Evolutionary conservation across 176 grass and related monocot genomes (phyloP).

Genomic region (Hyparrhenia diplandra): DNA sequence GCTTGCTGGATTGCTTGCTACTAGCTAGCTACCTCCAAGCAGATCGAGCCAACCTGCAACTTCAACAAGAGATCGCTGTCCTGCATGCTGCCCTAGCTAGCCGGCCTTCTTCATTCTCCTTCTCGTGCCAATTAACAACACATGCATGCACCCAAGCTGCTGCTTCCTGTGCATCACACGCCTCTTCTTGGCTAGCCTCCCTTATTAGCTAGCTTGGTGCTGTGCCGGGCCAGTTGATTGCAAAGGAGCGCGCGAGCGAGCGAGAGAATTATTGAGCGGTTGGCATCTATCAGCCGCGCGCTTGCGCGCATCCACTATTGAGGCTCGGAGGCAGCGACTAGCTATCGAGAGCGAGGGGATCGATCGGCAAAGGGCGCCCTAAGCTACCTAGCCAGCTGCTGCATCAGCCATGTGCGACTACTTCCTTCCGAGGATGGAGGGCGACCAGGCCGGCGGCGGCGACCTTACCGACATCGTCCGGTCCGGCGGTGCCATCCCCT

Average conservation of each 20-base stretch:
- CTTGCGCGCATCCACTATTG: slow-evolving; percentile 34
- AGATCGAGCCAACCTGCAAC: slow-evolving; percentile 21
- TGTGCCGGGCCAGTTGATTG: neutral
- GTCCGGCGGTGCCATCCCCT: slow-evolving; percentile 35
- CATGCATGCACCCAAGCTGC: neutral
- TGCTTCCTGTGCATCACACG: neutral
- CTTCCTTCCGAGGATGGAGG: slow-evolving; percentile 59
- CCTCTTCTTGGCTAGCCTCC: neutral
- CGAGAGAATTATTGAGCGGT: slow-evolving; percentile 33
- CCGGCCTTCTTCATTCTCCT: neutral
- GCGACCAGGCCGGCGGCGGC: slow-evolving; percentile 43
- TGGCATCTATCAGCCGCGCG: neutral
- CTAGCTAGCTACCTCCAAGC: slow-evolving; percentile 8
- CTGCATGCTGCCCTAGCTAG: slow-evolving; percentile 25
- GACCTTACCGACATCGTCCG: slow-evolving; percentile 55
- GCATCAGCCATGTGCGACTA: slow-evolving; percentile 44
- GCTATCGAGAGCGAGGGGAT: neutral
- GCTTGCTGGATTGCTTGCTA: slow-evolving; percentile 12
- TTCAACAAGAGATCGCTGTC: slow-evolving; percentile 11
- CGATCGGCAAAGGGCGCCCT: slow-evolving; percentile 35
- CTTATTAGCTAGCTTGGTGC: too few relatives aligned
- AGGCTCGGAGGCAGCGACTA: neutral
- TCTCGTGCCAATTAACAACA: neutral
- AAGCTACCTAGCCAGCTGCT: neutral
- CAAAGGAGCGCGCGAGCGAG: neutral